These are phyloP conservation scores for Trypethelium eluteriae DNA, from an alignment of 495 filamentous ascomycete species.

Conservation along the genomic window DNA sequence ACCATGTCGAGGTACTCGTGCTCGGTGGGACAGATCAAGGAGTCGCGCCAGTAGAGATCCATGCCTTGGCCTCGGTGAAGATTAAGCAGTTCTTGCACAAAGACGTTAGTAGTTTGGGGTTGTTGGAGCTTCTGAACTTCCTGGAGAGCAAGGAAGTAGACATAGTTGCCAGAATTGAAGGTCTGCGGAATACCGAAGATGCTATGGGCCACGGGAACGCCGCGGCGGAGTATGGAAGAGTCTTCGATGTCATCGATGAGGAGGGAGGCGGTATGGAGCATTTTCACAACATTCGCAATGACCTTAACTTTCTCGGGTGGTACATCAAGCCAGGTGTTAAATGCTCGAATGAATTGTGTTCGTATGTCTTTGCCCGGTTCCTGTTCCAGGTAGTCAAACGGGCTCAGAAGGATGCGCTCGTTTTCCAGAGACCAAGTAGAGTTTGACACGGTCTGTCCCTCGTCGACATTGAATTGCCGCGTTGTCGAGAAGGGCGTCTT, in stretches of 20 bases:
- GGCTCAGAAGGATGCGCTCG: slow-evolving; percentile 64
- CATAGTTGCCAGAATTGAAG: slow-evolving; percentile 94
- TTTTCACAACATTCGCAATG: slow-evolving; percentile 83
- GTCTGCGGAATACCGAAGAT: slow-evolving; percentile 96
- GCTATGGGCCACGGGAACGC: slow-evolving; percentile 82
- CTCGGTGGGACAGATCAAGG: slow-evolving; percentile 83
- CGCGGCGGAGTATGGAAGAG: slow-evolving; percentile 72
- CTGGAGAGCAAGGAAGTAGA: slow-evolving; percentile 85
- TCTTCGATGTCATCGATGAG: slow-evolving; percentile 76
- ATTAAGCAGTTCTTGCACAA: slow-evolving; percentile 81
- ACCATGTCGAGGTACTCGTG: slow-evolving; percentile 99
- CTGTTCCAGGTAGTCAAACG: slow-evolving; percentile 77
- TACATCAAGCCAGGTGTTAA: slow-evolving; percentile 87
- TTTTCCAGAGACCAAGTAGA: slow-evolving; percentile 33
- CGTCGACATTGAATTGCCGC: not conserved
- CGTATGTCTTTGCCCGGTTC: slow-evolving; percentile 92
- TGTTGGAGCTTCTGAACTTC: slow-evolving; percentile 65
- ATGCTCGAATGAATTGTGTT: slow-evolving; percentile 74
- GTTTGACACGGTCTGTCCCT: not conserved
- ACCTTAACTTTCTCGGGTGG: slow-evolving; percentile 66
- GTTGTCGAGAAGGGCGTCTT: not conserved
- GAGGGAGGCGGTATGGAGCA: slow-evolving; percentile 90
- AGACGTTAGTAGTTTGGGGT: slow-evolving; percentile 63
- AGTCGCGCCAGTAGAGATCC: slow-evolving; percentile 96
- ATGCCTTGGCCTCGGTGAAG: slow-evolving; percentile 94